Percentiles rank a stretch among this genome's conserved stretches.
phyloP scores from a whole-genome alignment of 2,329 filamentous ascomycete species.

The Rutstroemia sp. region DNA sequence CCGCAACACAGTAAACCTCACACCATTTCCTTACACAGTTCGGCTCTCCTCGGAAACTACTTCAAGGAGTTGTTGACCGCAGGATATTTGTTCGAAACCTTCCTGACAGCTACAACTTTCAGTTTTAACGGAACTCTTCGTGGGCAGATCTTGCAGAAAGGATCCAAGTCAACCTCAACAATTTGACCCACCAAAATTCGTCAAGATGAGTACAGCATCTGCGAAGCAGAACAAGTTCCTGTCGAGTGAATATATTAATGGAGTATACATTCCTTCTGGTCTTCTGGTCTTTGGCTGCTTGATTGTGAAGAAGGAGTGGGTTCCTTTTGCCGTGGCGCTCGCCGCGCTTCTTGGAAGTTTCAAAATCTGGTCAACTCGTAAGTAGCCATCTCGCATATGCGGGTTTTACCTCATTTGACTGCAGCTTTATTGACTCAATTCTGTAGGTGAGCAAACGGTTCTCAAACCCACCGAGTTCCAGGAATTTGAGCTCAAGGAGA shows the following conservation, averaged over 20 bases:
- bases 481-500: slow-evolving; percentile 87
- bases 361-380: slow-evolving; percentile 68
- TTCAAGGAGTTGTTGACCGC: background rate
- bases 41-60: background rate
- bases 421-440: slow-evolving; percentile 9
- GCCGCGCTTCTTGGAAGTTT: slow-evolving; percentile 59
- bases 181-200: slow-evolving; percentile 12
- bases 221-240: slow-evolving; percentile 12
- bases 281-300: slow-evolving; percentile 69
- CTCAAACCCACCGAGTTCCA: slow-evolving; percentile 86
- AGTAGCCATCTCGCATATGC: slow-evolving; percentile 31
- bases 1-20: too few relatives aligned
- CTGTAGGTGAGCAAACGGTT: slow-evolving; percentile 66
- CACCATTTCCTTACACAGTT: background rate
- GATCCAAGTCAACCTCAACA: slow-evolving; percentile 10
- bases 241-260: slow-evolving; percentile 63
- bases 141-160: too few relatives aligned
- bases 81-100: background rate
- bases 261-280: slow-evolving; percentile 76
- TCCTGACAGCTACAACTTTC: background rate
- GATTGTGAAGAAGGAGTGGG: slow-evolving; percentile 73
- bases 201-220: slow-evolving; percentile 4
- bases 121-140: too few relatives aligned
- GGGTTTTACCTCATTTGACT: background rate
- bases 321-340: slow-evolving; percentile 60